Percentiles rank a stretch among this genome's conserved stretches.
These are phyloP conservation scores for Candida gigantensis DNA, from an alignment of 1,139 yeast species.

Conservation along the genomic window DNA sequence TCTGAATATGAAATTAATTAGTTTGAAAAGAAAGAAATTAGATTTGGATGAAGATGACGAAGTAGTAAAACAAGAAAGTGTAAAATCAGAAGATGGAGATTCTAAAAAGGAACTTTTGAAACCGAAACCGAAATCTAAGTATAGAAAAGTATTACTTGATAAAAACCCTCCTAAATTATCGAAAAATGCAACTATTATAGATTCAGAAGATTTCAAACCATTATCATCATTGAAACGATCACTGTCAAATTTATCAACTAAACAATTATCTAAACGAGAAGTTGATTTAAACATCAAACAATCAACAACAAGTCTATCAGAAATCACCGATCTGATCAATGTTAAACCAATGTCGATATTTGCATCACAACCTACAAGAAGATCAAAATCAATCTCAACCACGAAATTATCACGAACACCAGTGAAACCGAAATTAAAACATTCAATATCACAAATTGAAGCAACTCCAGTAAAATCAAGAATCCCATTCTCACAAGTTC, in stretches of 20 bases:
- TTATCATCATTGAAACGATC: slow-evolving; percentile 40
- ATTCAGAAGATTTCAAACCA: slow-evolving; percentile 26
- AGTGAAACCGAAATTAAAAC: slow-evolving; percentile 17
- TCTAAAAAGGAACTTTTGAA: too few relatives aligned
- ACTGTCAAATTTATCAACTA: slow-evolving; percentile 40
- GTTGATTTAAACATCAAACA: slow-evolving; percentile 36
- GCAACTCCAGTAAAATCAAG: slow-evolving; percentile 24
- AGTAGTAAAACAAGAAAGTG: slow-evolving; percentile 1
- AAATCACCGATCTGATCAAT: not conserved
- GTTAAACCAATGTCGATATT: slow-evolving; percentile 22
- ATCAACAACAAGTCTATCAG: too few relatives aligned
- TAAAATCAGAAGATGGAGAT: too few relatives aligned
- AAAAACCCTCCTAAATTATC: slow-evolving; percentile 12
- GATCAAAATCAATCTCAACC: slow-evolving; percentile 17
- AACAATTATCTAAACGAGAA: slow-evolving; percentile 45
- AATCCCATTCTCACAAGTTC: slow-evolving; percentile 3
- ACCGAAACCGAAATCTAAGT: slow-evolving; percentile 10
- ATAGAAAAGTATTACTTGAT: slow-evolving; percentile 13
- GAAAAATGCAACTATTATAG: slow-evolving; percentile 11
- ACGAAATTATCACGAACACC: slow-evolving; percentile 27
- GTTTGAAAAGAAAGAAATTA: slow-evolving; percentile 7
- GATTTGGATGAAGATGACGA: slow-evolving; percentile 2
- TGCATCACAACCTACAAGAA: slow-evolving; percentile 27
- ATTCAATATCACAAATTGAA: slow-evolving; percentile 27
- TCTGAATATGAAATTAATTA: slow-evolving; percentile 35